phyloP scores from a whole-genome alignment of 2,329 filamentous ascomycete species.

The Emergomyces orientalis region DNA sequence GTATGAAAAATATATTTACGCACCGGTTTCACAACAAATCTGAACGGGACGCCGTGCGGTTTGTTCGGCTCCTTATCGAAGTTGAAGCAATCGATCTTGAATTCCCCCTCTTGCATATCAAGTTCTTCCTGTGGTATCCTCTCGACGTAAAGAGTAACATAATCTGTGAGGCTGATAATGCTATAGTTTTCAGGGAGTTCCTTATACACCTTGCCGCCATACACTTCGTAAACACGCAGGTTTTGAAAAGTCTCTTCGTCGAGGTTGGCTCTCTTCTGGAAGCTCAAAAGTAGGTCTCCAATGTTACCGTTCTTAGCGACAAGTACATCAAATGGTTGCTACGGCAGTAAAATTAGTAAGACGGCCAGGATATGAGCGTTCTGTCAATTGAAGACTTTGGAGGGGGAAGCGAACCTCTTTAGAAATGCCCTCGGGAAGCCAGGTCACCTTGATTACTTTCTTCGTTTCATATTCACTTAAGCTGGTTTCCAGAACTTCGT shows the following conservation, averaged over 20 bases:
- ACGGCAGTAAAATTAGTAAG: conserved; percentile 15
- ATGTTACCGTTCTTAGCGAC: conserved; percentile 79
- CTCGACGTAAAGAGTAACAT: conserved; percentile 71
- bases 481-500: conserved; percentile 90
- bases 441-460: conserved; percentile 73
- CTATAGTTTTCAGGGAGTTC: conserved; percentile 60
- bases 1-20: conserved; percentile 22
- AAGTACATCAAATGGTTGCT: conserved; percentile 73
- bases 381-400: neutral
- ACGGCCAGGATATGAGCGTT: neutral
- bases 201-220: conserved; percentile 74
- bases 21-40: conserved; percentile 75
- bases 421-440: conserved; percentile 78
- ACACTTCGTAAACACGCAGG: conserved; percentile 73
- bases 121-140: conserved; percentile 62
- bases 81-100: conserved; percentile 73
- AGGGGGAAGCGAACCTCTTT: conserved; percentile 59
- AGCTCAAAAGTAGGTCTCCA: conserved; percentile 62
- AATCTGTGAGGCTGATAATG: conserved; percentile 80
- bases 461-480: conserved; percentile 87
- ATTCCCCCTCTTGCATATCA: conserved; percentile 53
- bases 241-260: conserved; percentile 64
- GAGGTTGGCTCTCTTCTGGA: conserved; percentile 73
- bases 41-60: conserved; percentile 81
- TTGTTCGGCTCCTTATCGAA: conserved; percentile 85